Base-by-base conservation (phyloP, 257 asterid genomes). In the Ocimum tenuiflorum region DNA sequence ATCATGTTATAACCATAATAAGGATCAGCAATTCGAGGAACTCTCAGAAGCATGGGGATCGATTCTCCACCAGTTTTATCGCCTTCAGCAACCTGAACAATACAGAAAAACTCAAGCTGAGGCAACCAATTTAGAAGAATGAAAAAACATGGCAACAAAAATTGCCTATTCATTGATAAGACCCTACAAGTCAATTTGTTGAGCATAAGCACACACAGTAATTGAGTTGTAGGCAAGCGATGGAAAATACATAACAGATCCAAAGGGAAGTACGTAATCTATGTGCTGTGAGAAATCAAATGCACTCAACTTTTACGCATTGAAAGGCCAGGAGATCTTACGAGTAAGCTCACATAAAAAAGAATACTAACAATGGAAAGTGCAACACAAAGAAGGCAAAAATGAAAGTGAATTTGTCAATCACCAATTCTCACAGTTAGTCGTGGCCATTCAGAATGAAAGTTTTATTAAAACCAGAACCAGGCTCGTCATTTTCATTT, bases 21-120 rank as follows among this genome's bases (percentile, higher is more conserved):
- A 72, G 99, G 99, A 76, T 94, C 99, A 70, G 78, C 81, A 48
- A 78, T 15, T 71, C 96, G 91, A 74, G 99, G 99, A 66, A 86
- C 85, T 79, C 94, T 85, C 84, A 94, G 75, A 69, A 90, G 99
- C 99, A 94, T 88, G 49, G 99, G 99, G 63, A 94, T 90, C 19
- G 99, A 88, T 80, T 94, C 99, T 78, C 97, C 99, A 68, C 99
- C 91, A 67, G 86, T 79, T 39, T 83, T 85, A 58, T 85, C 88
- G 73, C 97, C 99, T 71, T 78, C 78, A 73, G 99, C 99, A 73
- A 94, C 99, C 99, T 94, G 71, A 71, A 78, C 19, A 64, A 31
- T 67, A 53, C 13, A 42, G 45, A 58, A 43, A 68, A 47, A n/a
- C 41, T 29, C 42, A 42, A 27, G 41, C 49, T 17, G 15, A 13